Evolutionary conservation across 2,329 filamentous ascomycete species (phyloP), one percentile per base, ranked within the genome.

Genomic region (Penicillium crustosum): DNA sequence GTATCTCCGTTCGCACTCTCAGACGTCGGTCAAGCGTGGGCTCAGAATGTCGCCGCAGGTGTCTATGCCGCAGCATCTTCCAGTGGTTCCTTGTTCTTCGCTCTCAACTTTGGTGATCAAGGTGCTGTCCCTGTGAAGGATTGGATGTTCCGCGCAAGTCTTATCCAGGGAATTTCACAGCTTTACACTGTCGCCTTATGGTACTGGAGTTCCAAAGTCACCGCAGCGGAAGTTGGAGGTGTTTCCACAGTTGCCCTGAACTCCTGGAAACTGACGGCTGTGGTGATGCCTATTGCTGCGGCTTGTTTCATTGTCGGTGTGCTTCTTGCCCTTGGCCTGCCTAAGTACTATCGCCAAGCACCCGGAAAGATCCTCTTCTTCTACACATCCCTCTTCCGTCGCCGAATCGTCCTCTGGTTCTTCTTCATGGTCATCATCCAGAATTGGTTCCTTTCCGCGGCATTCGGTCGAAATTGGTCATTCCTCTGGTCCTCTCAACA

Each of bases 391-490:
- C 76, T 88, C 7, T 76, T 82, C 62, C 80, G 85, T 41, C 81
- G 86, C 55, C 87, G 86, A 72, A 84, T 88, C 61, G 81, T 88
- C 45, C 77, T 86, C 12, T 89, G 86, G 86, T 88, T 87, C 75
- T 84, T 88, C 68, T 74, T 86, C 61, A 81, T 83, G 12, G 83
- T 88, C 49, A 75, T 87, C 59, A 73, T 88, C 36, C 86, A 88
- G 68, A 89, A 88, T 72, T 87, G 86, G 78, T 89, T 85, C 76
- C 80, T 89, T 41, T 84, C 83, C 13, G 81, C 86, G 0, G 85
- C 83, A 3, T 88, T 87, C 66, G 86, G 86, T 33, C 82, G 86
- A 47, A 88, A 86, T 70, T 89, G 86, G 86, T 75, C 76, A 41
- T 89, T 82, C 75, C 79, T 88, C 25, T 88, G 84, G 81, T 77